These are phyloP conservation scores for Coemansia aciculifera DNA, from an alignment of 192 early-diverging fungal genomes.

Conservation along the genomic window DNA sequence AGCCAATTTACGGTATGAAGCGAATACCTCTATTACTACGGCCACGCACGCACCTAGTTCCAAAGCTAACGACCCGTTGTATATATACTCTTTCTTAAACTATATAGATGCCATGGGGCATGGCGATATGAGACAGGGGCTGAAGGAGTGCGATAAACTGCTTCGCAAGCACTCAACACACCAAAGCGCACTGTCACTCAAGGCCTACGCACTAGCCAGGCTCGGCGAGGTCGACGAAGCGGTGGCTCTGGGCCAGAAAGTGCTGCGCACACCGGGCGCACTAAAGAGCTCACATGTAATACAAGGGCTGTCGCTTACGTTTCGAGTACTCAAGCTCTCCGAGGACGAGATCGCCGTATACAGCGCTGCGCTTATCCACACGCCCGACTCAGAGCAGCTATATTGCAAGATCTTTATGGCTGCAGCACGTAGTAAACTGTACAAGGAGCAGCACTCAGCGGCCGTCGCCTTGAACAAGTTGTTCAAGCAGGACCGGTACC, in stretches of 20 bases:
- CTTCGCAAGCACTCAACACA: conserved; percentile 42
- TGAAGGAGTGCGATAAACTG: conserved; percentile 30
- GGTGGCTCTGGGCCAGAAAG: conserved; percentile 59
- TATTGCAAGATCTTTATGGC: conserved; percentile 82
- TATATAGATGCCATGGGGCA: conserved; percentile 34
- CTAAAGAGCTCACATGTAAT: conserved; percentile 33
- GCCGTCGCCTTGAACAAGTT: conserved; percentile 80
- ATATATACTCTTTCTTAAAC: background rate
- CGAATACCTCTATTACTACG: background rate
- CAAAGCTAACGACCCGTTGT: background rate
- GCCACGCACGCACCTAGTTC: too few species aligned
- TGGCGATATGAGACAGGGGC: conserved; percentile 20
- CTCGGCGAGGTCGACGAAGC: conserved; percentile 67
- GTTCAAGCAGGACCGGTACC: conserved; percentile 75
- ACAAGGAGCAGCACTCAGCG: conserved; percentile 58
- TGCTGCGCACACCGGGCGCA: conserved; percentile 40
- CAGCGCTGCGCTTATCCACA: conserved; percentile 59
- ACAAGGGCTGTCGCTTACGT: conserved; percentile 33
- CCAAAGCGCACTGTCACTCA: conserved; percentile 63
- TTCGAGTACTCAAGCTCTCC: conserved; percentile 17
- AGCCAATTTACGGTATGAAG: conserved; percentile 36
- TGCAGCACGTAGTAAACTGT: conserved; percentile 66
- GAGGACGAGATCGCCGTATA: conserved; percentile 76
- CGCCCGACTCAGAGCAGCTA: conserved; percentile 71
- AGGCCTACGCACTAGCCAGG: conserved; percentile 69